Percentiles rank a stretch among this genome's conserved stretches.
Conservation (phyloP, 768 basidiomycete species). For the Xanthoconium purpureum region DNA sequence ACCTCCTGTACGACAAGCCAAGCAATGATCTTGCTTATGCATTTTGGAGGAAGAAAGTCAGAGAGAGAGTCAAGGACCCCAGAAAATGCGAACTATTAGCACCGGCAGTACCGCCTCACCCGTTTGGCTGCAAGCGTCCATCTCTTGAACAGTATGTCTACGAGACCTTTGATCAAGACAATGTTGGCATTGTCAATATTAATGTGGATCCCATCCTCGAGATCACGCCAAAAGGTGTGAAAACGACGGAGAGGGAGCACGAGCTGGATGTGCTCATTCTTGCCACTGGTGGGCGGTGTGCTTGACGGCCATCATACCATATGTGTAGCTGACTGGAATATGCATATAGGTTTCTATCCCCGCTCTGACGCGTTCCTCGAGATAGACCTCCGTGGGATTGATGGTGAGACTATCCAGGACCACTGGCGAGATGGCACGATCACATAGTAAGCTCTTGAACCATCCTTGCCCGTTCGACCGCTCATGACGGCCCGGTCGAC, state of each 20-base stretch:
- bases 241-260: conserved; percentile 2
- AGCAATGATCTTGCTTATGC: not conserved
- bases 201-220: conserved; percentile 3
- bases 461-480: not conserved
- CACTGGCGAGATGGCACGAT: conserved; percentile 14
- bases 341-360: conserved; percentile 3
- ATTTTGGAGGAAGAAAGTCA: conserved; percentile 11
- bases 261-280: conserved; percentile 8
- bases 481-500: not conserved
- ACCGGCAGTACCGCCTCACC: conserved; percentile 1
- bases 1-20: not conserved
- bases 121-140: conserved; percentile 8
- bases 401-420: conserved; percentile 11
- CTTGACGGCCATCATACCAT: not conserved
- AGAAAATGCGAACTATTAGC: conserved; percentile 2
- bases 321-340: not conserved
- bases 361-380: conserved; percentile 2
- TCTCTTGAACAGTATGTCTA: conserved; percentile 7
- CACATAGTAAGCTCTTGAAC: conserved; percentile 12
- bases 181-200: conserved; percentile 8
- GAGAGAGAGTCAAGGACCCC: not conserved
- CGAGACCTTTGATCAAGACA: conserved; percentile 9
- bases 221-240: conserved; percentile 2
- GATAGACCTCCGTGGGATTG: conserved; percentile 9
- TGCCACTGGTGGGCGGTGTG: not conserved